Base-by-base conservation (phyloP, 176 grass and related monocot species). In the Hordeum marinum region DNA sequence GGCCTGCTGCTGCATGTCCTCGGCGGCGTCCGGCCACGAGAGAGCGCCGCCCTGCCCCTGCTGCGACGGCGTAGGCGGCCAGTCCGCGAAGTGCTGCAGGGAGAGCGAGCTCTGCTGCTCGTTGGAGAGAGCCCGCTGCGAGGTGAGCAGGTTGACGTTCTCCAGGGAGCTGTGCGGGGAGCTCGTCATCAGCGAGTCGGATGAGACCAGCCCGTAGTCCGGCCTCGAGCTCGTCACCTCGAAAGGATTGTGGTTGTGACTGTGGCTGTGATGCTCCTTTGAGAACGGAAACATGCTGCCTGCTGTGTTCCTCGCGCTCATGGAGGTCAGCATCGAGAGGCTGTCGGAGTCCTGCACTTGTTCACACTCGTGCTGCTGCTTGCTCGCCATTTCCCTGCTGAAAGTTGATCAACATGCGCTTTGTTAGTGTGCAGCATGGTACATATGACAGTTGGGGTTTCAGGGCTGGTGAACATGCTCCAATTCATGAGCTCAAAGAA, bases 1-100 rank as follows among this genome's bases (percentile, higher is more conserved):
- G 29, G 78, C 77, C 15, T 92, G 91, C 15, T 92, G 91, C 89
- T 94, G 92, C 89, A 90, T 90, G 46, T 95, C 91, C 87, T 98
- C 93, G 0, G 93, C 20, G 3, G 93, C 20, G 3, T 94, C 94
- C 0, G 81, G 84, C 97, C 97, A 99, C 57, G 94, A 83, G 24
- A 94, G 65, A 40, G 83, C 80, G 68, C 84, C 85, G 8, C 52
- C 52, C 5, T 52, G 48, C 6, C 52, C 52, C 52, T 21, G 52
- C 64, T 94, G 87, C 20, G 89, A 82, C 21, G 69, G 82, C 63
- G 93, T 87, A 80, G 75, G 90, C 36, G 96, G 84, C 87, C 88
- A 91, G 81, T 96, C 93, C 48, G 89, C 89, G 60, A 96, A 94
- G 57, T 94, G 91, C 21, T 86, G 93, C 68, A 94, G 83, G 74